Evolutionary conservation across 345 rosid genomes (phyloP), one percentile per base, ranked within the genome.

Genomic region (Cardamine occulta): DNA sequence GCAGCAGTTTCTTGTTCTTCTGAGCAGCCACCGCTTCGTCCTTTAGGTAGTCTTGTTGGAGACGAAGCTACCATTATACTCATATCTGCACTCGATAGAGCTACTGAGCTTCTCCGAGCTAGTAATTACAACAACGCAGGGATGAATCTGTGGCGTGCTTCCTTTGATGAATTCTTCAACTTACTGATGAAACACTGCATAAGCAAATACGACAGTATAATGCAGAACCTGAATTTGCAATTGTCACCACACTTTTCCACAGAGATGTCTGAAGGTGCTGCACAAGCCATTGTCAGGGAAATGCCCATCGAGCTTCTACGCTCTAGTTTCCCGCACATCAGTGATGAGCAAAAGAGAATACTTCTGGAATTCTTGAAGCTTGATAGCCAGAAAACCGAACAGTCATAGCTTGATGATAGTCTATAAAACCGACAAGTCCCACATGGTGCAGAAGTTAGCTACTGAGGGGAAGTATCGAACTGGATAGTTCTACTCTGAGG

Each of bases 1-100:
- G 93, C 90, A 66, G 93, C 97, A 10, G 96, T 93, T 29, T 91
- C 88, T 71, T 88, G 94, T 77, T 93, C 98, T 55, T 74, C 86
- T 17, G 97, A 91, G 80, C 93, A 85, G 73, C 97, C 98, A 19
- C 96, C 96, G 0, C 89, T 91, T 66, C 96, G 93, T 11, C 96
- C 97, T 17, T 82, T 91, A 47, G 93, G 89, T 73, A 89, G 87
- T 81, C 75, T 88, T 24, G 80, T 87, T 58, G 96, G 93, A 63
- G 91, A 88, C 68, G 93, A 90, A 29, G 94, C 93, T 28, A 82
- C 94, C 21, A 49, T 83, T 31, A 72, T 89, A 58, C 77, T 93
- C 18, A 83, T 82, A 71, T 81, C 93, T 65, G 82, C 88, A 66
- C 91, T 93, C 4, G 94, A 91, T 51, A 82, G 88, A 61, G 97